Conservation (phyloP, 106 monocot species). For the Platanthera zijinensis region DNA sequence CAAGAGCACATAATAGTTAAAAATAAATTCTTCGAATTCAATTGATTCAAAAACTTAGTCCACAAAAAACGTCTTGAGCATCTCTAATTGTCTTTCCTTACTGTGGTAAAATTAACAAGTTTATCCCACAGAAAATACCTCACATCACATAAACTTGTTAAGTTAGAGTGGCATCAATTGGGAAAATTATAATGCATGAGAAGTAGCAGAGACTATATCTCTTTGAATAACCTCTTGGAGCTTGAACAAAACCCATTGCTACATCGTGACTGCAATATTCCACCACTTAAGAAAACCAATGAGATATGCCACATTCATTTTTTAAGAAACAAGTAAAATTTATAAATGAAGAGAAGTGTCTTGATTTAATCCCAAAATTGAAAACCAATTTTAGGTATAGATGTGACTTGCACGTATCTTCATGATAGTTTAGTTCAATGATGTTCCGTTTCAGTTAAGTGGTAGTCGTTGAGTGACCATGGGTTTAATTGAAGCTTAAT, state of each 20-base stretch:
- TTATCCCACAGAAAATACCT: slow-evolving; percentile 52
- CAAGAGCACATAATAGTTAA: background rate
- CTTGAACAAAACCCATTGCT: slow-evolving; percentile 91
- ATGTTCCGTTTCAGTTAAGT: no score
- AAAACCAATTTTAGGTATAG: no score
- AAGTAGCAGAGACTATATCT: slow-evolving; percentile 49
- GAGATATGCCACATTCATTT: no score
- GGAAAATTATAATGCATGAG: background rate
- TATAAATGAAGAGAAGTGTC: no score
- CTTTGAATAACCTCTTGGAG: slow-evolving; percentile 83
- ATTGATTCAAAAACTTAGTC: slow-evolving; percentile 38
- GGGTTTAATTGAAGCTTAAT: no score
- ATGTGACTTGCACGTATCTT: no score
- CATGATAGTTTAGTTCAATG: no score
- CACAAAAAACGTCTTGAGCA: slow-evolving; percentile 92
- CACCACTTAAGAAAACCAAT: slow-evolving; percentile 65
- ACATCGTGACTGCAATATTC: slow-evolving; percentile 65
- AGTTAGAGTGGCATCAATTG: background rate
- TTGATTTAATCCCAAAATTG: no score
- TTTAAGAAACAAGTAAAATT: no score
- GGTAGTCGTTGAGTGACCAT: no score
- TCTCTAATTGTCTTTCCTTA: slow-evolving; percentile 89
- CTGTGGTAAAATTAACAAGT: slow-evolving; percentile 82
- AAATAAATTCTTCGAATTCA: background rate
- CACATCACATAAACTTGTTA: slow-evolving; percentile 2